A percentile compares a stretch with the other conserved stretches of the same genome.
phyloP scores from a whole-genome alignment of 2,329 filamentous ascomycete genomes.

The Corynespora cassiicola region DNA sequence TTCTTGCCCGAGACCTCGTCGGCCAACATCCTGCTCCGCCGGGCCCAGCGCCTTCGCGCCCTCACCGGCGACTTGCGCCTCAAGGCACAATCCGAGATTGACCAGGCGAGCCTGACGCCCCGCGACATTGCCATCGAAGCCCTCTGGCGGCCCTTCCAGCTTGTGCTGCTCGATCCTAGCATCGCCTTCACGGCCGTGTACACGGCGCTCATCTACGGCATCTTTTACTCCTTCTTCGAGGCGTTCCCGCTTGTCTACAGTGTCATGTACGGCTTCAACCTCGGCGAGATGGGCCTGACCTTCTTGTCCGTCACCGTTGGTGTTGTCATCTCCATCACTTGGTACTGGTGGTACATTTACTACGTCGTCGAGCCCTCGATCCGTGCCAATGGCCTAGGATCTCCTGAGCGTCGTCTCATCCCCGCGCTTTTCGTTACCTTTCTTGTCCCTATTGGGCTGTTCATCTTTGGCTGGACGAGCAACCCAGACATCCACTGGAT shows the following conservation, averaged over 20 bases:
- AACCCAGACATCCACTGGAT: constrained; percentile 67
- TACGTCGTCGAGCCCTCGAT: constrained; percentile 69
- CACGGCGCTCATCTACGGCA: constrained; percentile 80
- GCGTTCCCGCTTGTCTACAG: constrained; percentile 72
- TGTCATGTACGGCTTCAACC: constrained; percentile 76
- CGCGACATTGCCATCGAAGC: constrained; percentile 57
- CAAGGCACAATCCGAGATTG: constrained; percentile 81
- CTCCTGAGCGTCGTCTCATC: constrained; percentile 75
- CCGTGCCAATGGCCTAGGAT: constrained; percentile 71
- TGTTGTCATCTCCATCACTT: constrained; percentile 69
- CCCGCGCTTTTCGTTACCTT: constrained; percentile 66
- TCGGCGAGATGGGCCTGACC: constrained; percentile 78
- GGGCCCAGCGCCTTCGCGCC: constrained; percentile 75
- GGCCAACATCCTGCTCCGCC: constrained; percentile 73
- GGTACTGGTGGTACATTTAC: constrained; percentile 76
- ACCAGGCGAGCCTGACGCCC: constrained; percentile 55
- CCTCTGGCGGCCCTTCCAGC: constrained; percentile 77
- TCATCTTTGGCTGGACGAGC: constrained; percentile 73
- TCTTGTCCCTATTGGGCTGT: constrained; percentile 69
- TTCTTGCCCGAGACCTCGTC: constrained; percentile 89
- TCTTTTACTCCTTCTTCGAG: constrained; percentile 79
- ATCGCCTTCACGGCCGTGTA: constrained; percentile 84
- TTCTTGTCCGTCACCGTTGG: constrained; percentile 83
- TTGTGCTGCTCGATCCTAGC: constrained; percentile 83
- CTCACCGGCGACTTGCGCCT: constrained; percentile 69